These are phyloP conservation scores for Xerocomellus chrysenteron DNA, from an alignment of 768 basidiomycete genomes.

Conservation along the genomic window DNA sequence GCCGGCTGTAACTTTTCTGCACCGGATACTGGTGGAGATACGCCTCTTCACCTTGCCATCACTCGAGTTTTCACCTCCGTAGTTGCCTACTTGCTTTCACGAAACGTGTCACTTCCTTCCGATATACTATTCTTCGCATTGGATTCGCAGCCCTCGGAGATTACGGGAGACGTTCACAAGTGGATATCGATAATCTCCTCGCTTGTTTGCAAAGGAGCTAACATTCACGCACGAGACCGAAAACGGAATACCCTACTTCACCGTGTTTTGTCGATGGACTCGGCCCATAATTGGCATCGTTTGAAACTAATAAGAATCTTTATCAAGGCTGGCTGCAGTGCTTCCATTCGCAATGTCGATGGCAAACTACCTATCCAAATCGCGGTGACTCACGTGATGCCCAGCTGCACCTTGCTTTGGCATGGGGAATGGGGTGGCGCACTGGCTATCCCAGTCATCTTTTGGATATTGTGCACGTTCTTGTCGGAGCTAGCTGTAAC, in stretches of 20 bases:
- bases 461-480: not conserved
- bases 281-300: too few relatives aligned
- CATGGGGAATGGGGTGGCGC: too few relatives aligned
- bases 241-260: not conserved
- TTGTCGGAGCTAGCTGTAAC: not conserved
- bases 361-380: not conserved
- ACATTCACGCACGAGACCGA: not conserved
- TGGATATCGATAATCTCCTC: not conserved
- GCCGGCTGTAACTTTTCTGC: not conserved
- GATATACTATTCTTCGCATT: not conserved
- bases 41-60: not conserved
- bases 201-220: not conserved
- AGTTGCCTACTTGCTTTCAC: not conserved
- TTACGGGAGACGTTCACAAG: too few relatives aligned
- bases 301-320: not conserved
- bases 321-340: not conserved
- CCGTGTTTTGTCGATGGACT: not conserved
- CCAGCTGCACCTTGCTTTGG: not conserved
- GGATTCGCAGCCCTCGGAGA: too few relatives aligned
- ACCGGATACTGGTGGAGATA: not conserved
- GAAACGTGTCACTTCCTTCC: not conserved
- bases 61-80: not conserved
- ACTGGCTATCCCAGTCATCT: not conserved
- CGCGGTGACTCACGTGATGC: not conserved
- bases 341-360: not conserved